Base-by-base conservation (phyloP, 768 basidiomycete genomes). In the Boletellus ananiceps region DNA sequence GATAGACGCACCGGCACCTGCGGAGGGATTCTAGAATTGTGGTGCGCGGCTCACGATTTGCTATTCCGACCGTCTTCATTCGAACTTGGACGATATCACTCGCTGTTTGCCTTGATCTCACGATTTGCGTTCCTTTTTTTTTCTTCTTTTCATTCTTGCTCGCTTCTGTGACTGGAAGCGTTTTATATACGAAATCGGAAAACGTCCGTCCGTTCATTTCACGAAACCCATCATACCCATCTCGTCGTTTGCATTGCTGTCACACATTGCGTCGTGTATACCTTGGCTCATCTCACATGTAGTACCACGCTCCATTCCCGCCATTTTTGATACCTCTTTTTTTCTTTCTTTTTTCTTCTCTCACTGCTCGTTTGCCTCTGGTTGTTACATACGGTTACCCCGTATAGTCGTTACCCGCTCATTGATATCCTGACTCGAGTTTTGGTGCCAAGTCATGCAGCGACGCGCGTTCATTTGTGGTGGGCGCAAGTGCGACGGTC, bases 181-280 rank as follows among this genome's bases (percentile, higher is more conserved):
- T 50, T 40, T 46, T 61, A 57, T 63, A 56, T 55, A 69, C 66
- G 65, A 67, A 70, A 59, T 50, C 59, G 65, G 68, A 69, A 67
- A 47, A 65, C 46, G 61, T 52, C 59, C 63, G 53, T 60, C 61
- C 65, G 42, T 45, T 68, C 65, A 58, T 62, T 69, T 64, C 60
- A 69, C 58, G 64, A 66, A 62, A 58, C 37, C 55, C 61, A 65
- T 54, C 64, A 68, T 65, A 63, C 57, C 62, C 52, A n/a, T 55
- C 53, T 64, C 59, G 53, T 68, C 63, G 58, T 67, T 60, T 65
- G 68, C 68, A 66, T 69, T 58, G 67, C 65, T 69, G 57, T 63
- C 67, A 62, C 50, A 44, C 62, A 67, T 67, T 67, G 61, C 61
- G 61, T 51, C 64, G 68, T 67, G 66, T 67, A 69, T 65, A 67